Conservation (phyloP, 306 rosid genomes). For the Glycine tomentella region DNA sequence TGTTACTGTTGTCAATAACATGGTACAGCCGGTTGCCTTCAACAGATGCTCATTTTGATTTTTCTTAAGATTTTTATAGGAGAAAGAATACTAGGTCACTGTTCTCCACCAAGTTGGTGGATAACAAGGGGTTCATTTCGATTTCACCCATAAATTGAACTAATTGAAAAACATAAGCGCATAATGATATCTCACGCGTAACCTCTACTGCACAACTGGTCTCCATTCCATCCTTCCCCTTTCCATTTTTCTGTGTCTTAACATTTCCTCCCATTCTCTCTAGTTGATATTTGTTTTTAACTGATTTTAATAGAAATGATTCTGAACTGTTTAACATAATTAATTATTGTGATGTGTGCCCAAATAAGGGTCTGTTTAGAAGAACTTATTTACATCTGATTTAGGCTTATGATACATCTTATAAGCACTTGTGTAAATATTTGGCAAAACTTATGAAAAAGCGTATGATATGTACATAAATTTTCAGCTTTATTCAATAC, state of each 20-base stretch:
- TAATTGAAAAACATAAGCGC: background rate
- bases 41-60: background rate
- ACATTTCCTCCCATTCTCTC: background rate
- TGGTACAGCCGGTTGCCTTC: background rate
- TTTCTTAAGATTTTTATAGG: background rate
- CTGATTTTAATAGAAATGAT: background rate
- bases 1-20: too few species aligned
- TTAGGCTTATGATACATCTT: background rate
- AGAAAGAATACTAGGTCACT: background rate
- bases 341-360: background rate
- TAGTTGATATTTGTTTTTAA: background rate
- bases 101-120: background rate
- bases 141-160: background rate
- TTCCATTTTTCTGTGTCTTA: background rate
- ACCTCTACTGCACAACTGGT: background rate
- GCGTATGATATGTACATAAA: background rate
- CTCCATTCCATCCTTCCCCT: background rate
- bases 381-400: background rate
- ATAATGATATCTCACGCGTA: background rate
- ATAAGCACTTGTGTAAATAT: background rate
- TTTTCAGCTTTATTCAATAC: background rate
- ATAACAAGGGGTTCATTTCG: background rate
- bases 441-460: conserved; percentile 7
- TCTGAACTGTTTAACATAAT: background rate
- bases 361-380: background rate